These are phyloP conservation scores for Podospora pseudocomata DNA, from an alignment of 495 filamentous ascomycete genomes.

Conservation along the genomic window DNA sequence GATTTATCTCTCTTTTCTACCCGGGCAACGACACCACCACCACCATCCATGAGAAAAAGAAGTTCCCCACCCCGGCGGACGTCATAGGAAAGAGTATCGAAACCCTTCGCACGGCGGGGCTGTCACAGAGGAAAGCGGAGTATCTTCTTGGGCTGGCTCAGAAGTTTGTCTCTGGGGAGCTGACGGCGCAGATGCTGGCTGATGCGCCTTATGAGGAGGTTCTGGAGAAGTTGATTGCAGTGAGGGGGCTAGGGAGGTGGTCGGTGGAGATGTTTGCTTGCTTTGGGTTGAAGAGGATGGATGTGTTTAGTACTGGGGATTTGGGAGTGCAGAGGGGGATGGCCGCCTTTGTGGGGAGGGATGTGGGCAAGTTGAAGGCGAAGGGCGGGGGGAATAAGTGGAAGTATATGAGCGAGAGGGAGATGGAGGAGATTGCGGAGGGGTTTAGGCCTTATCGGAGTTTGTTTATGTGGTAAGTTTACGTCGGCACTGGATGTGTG, in stretches of 20 bases:
- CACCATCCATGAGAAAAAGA: not conserved
- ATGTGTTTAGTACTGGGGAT: slow-evolving; percentile 91
- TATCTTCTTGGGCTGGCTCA: slow-evolving; percentile 82
- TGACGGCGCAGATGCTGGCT: slow-evolving; percentile 70
- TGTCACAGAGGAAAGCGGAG: slow-evolving; percentile 91
- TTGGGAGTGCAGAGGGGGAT: slow-evolving; percentile 93
- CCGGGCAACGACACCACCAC: slow-evolving; percentile 19
- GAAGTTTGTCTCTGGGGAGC: slow-evolving; percentile 70
- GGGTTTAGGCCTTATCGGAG: slow-evolving; percentile 79
- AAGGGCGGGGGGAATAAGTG: slow-evolving; percentile 74
- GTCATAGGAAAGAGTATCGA: slow-evolving; percentile 59
- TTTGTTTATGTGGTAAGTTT: slow-evolving; percentile 54
- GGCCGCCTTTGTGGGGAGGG: slow-evolving; percentile 78
- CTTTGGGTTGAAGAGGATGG: slow-evolving; percentile 85
- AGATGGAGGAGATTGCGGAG: slow-evolving; percentile 81
- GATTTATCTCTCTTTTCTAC: slow-evolving; percentile 77
- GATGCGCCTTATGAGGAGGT: slow-evolving; percentile 82
- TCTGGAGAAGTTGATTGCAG: slow-evolving; percentile 72
- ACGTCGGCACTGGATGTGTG: too few species aligned
- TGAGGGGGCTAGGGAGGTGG: slow-evolving; percentile 85
- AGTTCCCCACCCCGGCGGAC: slow-evolving; percentile 74
- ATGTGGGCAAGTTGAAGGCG: slow-evolving; percentile 77
- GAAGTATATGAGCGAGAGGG: slow-evolving; percentile 93
- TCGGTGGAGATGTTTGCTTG: slow-evolving; percentile 96
- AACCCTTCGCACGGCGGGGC: slow-evolving; percentile 73